Evolutionary conservation across 1,284 basidiomycete genomes (phyloP).

Genomic region (Sphaerobolus stellatus): DNA sequence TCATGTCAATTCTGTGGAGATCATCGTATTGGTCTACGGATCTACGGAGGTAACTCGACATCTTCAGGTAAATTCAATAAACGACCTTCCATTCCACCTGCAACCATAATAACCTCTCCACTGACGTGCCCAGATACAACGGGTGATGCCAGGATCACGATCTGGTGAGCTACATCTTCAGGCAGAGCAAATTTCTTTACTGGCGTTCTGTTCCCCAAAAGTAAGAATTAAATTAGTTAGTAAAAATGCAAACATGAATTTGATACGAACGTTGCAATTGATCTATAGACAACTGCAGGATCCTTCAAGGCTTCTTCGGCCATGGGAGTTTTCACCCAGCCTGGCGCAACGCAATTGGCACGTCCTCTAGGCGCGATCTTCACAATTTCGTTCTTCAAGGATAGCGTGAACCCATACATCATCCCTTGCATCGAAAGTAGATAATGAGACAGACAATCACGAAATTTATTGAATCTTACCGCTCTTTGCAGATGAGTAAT

Average conservation of each 20-base stretch:
- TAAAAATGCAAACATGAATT: background rate
- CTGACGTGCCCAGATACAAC: slow-evolving; percentile 69
- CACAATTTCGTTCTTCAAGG: slow-evolving; percentile 79
- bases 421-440: slow-evolving; percentile 45
- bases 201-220: slow-evolving; percentile 50
- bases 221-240: background rate
- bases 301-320: slow-evolving; percentile 48
- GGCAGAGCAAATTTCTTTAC: slow-evolving; percentile 69
- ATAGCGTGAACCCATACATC: slow-evolving; percentile 70
- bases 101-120: slow-evolving; percentile 69
- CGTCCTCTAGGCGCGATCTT: slow-evolving; percentile 67
- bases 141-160: slow-evolving; percentile 61
- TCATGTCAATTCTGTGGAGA: background rate
- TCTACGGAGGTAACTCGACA: slow-evolving; percentile 7
- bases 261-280: slow-evolving; percentile 59
- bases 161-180: slow-evolving; percentile 64
- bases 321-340: slow-evolving; percentile 69
- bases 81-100: slow-evolving; percentile 77
- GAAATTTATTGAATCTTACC: slow-evolving; percentile 31
- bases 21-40: background rate
- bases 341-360: slow-evolving; percentile 72
- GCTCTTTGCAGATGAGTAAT: slow-evolving; percentile 49
- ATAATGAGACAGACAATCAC: slow-evolving; percentile 46
- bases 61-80: slow-evolving; percentile 44
- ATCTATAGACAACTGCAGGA: slow-evolving; percentile 46